Percentiles rank a stretch among this genome's conserved stretches.
Evolutionary conservation across 2,329 filamentous ascomycete genomes (phyloP).

Genomic region (Dactylellina drechsleri): DNA sequence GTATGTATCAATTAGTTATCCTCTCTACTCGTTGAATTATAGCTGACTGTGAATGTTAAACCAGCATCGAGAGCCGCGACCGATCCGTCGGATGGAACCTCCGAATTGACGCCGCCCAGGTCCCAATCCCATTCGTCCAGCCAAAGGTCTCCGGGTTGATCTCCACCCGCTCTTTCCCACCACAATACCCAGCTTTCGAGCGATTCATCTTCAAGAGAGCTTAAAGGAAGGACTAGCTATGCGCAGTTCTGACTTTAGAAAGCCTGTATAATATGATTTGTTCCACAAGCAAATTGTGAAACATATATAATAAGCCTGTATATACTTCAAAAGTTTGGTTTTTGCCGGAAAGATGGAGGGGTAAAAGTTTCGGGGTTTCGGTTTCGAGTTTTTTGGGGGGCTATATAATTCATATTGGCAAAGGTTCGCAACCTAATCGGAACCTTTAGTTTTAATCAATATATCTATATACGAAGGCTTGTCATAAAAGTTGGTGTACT

Average conservation of each 20-base stretch:
- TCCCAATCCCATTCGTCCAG: constrained; percentile 29
- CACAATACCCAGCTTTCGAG: constrained; percentile 25
- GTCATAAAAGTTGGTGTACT: too few species aligned
- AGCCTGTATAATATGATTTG: too few species aligned
- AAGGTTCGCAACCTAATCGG: too few species aligned
- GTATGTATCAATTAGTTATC: constrained; percentile 3
- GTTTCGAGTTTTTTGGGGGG: too few species aligned
- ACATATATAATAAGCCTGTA: neutral
- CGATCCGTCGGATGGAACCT: constrained; percentile 29
- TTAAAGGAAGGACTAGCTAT: neutral
- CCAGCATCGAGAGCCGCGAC: constrained; percentile 33
- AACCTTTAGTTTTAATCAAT: too few species aligned
- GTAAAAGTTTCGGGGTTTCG: too few species aligned
- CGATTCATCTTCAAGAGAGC: constrained; percentile 37
- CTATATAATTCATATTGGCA: too few species aligned
- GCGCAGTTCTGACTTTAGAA: neutral
- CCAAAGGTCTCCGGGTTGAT: constrained; percentile 9
- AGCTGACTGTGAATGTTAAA: constrained; percentile 3
- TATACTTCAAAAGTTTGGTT: too few species aligned
- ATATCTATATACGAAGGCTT: too few species aligned
- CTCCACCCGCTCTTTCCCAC: constrained; percentile 37
- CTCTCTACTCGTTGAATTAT: too few species aligned
- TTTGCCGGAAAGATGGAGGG: too few species aligned
- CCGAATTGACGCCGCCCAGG: constrained; percentile 8
- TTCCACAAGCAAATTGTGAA: too few species aligned